phyloP scores from a whole-genome alignment of 441 rosid genomes.

The Brassica balearica region DNA sequence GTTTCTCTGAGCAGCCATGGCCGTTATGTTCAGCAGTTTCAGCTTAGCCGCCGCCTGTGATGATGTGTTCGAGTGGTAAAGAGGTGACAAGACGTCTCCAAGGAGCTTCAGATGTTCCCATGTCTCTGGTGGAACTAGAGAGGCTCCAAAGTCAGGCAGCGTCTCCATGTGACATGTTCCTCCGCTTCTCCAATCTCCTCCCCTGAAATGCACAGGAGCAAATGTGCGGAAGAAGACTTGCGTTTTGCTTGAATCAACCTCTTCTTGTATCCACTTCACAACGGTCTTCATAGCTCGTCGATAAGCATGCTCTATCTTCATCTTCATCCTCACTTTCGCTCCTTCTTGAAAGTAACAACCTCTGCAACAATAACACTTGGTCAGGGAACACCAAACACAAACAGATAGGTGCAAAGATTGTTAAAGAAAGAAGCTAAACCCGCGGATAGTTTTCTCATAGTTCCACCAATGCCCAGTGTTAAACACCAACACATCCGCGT shows the following conservation, averaged over 20 bases:
- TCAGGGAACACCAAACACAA: conserved; percentile 4
- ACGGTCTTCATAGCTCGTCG: conserved; percentile 69
- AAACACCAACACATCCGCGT: conserved; percentile 77
- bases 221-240: conserved; percentile 89
- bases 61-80: conserved; percentile 43
- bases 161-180: conserved; percentile 88
- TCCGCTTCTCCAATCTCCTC: conserved; percentile 89
- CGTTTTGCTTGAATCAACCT: conserved; percentile 71
- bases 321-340: conserved; percentile 56
- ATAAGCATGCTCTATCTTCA: conserved; percentile 74
- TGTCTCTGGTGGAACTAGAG: conserved; percentile 61
- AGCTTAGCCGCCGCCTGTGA: conserved; percentile 34
- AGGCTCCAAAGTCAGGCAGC: conserved; percentile 67
- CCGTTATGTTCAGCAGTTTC: conserved; percentile 65
- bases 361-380: conserved; percentile 45
- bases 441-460: conserved; percentile 84
- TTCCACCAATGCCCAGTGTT: conserved; percentile 99
- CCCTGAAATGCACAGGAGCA: conserved; percentile 98
- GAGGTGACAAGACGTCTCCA: conserved; percentile 51
- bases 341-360: conserved; percentile 93
- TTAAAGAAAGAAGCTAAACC: conserved; percentile 52
- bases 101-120: conserved; percentile 61
- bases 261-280: conserved; percentile 64
- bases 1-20: conserved; percentile 76
- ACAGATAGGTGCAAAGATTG: neutral